Conservation (phyloP, 176 grass and related monocot genomes). For the Chloris gayana region DNA sequence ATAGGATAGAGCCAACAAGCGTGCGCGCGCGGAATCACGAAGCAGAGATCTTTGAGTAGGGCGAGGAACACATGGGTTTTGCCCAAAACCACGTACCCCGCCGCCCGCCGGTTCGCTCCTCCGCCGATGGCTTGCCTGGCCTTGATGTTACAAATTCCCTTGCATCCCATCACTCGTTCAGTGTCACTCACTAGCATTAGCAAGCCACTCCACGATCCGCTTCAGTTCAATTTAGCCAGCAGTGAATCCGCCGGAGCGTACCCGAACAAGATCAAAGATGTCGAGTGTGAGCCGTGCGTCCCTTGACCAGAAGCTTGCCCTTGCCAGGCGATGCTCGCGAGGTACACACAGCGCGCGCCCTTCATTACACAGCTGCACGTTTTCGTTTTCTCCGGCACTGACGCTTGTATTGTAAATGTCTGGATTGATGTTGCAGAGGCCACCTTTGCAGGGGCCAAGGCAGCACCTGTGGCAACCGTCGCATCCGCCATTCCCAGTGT, state of each 20-base stretch:
- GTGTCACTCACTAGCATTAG: neutral
- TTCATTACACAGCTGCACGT: neutral
- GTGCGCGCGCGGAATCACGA: neutral
- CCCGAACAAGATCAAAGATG: slow-evolving; percentile 17
- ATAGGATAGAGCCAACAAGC: too few species aligned
- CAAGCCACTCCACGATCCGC: neutral
- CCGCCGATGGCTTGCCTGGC: neutral
- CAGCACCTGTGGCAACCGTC: slow-evolving; percentile 57
- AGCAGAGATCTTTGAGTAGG: neutral
- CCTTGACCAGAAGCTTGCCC: slow-evolving; percentile 72
- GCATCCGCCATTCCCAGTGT: slow-evolving; percentile 63
- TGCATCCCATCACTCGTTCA: neutral
- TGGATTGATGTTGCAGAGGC: slow-evolving; percentile 68
- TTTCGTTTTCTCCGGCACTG: neutral
- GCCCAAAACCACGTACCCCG: slow-evolving; percentile 6
- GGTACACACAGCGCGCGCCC: slow-evolving; percentile 26
- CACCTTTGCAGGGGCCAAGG: slow-evolving; percentile 58
- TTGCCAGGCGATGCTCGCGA: slow-evolving; percentile 72
- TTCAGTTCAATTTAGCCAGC: neutral
- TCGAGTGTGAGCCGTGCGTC: slow-evolving; percentile 48
- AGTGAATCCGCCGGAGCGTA: too few species aligned
- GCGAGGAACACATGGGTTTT: neutral
- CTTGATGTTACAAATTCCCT: slow-evolving; percentile 27
- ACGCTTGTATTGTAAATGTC: neutral
- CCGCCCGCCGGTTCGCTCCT: neutral